Conservation (phyloP, 306 rosid species). For the Corylus avellana region DNA sequence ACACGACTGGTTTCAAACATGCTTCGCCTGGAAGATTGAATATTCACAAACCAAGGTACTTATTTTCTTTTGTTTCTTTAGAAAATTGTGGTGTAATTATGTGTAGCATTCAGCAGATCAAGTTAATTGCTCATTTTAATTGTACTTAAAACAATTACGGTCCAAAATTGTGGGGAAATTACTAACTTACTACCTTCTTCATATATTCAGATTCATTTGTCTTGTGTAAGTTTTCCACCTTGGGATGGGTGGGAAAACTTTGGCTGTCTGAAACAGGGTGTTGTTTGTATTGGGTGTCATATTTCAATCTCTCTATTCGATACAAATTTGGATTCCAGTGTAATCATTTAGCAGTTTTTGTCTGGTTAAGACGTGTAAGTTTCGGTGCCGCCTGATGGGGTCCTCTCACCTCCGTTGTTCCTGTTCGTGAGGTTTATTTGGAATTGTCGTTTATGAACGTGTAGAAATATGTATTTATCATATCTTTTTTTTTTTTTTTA, state of each 20-base stretch:
- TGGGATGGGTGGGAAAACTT: background rate
- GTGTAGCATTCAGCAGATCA: background rate
- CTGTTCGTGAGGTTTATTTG: background rate
- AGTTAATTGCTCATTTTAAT: background rate
- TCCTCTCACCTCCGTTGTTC: background rate
- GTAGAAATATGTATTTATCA: conserved; percentile 8
- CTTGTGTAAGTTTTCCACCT: background rate
- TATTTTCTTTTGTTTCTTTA: background rate
- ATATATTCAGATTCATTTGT: background rate
- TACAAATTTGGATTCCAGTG: background rate
- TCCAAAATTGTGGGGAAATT: background rate
- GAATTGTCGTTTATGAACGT: conserved; percentile 9
- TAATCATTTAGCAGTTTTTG: background rate
- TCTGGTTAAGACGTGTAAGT: background rate
- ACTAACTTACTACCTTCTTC: background rate
- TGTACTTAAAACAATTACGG: background rate
- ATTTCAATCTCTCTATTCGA: background rate
- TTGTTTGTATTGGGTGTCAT: background rate
- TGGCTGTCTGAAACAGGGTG: background rate
- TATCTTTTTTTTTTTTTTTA: background rate
- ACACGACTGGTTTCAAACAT: conserved; percentile 33
- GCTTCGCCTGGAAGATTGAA: conserved; percentile 51
- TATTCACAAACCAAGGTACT: conserved; percentile 71
- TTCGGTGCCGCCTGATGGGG: background rate
- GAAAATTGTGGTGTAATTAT: background rate